Evolutionary conservation across 1,139 yeast genomes (phyloP).

Genomic region (Taphrina populina): DNA sequence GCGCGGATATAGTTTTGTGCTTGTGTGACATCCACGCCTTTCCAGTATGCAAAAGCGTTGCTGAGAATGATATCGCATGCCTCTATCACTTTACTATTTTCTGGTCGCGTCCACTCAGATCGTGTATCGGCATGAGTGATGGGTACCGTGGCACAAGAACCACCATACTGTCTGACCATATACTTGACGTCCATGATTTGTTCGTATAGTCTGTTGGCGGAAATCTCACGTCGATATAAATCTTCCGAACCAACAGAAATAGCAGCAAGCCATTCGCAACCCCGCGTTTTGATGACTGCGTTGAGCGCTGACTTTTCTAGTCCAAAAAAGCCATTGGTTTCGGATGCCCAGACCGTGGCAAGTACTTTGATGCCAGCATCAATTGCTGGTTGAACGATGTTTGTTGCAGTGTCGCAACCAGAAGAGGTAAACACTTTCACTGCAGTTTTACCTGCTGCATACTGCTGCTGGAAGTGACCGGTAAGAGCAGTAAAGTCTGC

Average conservation of each 20-base stretch:
- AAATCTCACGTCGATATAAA: slow-evolving; percentile 76
- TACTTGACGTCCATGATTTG: slow-evolving; percentile 34
- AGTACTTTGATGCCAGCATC: slow-evolving; percentile 70
- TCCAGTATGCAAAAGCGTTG: slow-evolving; percentile 98
- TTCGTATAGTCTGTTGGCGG: slow-evolving; percentile 49
- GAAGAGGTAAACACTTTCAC: slow-evolving; percentile 83
- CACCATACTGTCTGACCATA: slow-evolving; percentile 22
- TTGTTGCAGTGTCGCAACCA: slow-evolving; percentile 80
- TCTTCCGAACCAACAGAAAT: slow-evolving; percentile 91
- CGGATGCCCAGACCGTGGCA: slow-evolving; percentile 88
- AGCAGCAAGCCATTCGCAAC: slow-evolving; percentile 65
- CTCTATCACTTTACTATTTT: slow-evolving; percentile 63
- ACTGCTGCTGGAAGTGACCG: slow-evolving; percentile 50
- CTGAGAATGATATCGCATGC: slow-evolving; percentile 84
- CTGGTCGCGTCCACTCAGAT: slow-evolving; percentile 84
- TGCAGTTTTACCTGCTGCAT: slow-evolving; percentile 51
- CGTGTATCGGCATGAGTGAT: slow-evolving; percentile 71
- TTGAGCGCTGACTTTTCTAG: slow-evolving; percentile 69
- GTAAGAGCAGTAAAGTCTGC: slow-evolving; percentile 60
- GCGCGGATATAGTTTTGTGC: slow-evolving; percentile 95
- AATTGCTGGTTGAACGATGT: slow-evolving; percentile 72
- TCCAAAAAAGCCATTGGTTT: slow-evolving; percentile 65
- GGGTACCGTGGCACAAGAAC: slow-evolving; percentile 13
- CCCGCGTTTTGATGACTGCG: slow-evolving; percentile 66
- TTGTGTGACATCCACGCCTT: slow-evolving; percentile 80